Evolutionary conservation across 2,329 filamentous ascomycete species (phyloP).

Genomic region (Calonectria ilicicola): DNA sequence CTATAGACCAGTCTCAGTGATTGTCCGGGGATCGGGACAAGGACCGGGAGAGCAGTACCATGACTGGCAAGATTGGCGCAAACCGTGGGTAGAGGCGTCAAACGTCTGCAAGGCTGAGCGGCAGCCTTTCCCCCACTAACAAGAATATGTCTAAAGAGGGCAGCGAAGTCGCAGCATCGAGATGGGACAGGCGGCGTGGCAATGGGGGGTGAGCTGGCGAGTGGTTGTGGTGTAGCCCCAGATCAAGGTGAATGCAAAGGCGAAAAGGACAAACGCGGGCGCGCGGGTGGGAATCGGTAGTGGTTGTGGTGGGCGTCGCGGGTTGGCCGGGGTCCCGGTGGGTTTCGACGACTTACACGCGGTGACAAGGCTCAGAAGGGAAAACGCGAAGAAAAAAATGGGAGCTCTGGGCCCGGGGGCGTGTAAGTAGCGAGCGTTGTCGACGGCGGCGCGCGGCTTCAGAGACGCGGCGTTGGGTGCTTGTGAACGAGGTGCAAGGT

Average conservation of each 20-base stretch:
- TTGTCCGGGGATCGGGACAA: constrained; percentile 8
- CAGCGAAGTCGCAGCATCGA: constrained; percentile 36
- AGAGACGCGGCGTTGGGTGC: constrained; percentile 21
- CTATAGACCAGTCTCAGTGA: constrained; percentile 58
- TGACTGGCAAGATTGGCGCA: constrained; percentile 35
- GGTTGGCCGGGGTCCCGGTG: constrained; percentile 29
- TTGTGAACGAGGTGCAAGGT: constrained; percentile 21
- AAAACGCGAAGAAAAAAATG: constrained; percentile 30
- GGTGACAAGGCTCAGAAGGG: constrained; percentile 27
- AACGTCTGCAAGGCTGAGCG: constrained; percentile 40
- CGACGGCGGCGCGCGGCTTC: constrained; percentile 10
- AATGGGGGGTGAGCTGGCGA: constrained; percentile 18
- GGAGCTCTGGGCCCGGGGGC: not conserved
- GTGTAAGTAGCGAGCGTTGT: constrained; percentile 10
- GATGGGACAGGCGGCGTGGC: constrained; percentile 15
- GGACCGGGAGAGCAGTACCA: constrained; percentile 32
- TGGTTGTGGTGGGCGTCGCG: constrained; percentile 37
- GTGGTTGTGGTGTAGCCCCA: constrained; percentile 27
- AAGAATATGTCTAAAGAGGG: constrained; percentile 32
- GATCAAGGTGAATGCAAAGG: constrained; percentile 24
- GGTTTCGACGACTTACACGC: constrained; percentile 48
- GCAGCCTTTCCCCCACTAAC: constrained; percentile 44
- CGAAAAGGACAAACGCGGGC: constrained; percentile 31
- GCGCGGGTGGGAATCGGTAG: constrained; percentile 37
- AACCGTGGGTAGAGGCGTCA: constrained; percentile 27